A percentile compares a stretch with the other conserved stretches of the same genome.
Evolutionary conservation across 2,329 filamentous ascomycete species (phyloP).

Genomic region (Calonectria multiphialidica): DNA sequence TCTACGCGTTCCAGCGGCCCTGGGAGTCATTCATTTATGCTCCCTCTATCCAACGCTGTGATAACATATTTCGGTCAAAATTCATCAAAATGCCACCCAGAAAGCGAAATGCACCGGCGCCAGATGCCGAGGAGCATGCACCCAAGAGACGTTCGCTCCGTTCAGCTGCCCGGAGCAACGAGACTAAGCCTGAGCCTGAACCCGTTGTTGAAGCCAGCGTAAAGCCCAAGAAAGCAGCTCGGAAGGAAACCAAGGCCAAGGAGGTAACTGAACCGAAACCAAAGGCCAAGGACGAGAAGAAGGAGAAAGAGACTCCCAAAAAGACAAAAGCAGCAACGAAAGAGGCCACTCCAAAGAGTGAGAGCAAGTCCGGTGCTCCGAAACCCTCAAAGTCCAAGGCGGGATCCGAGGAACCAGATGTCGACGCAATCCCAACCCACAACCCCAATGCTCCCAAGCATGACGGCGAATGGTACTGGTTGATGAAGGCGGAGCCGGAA

Average conservation of each 20-base stretch:
- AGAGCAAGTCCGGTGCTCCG: background rate
- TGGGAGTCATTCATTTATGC: background rate
- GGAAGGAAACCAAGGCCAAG: background rate
- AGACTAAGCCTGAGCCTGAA: background rate
- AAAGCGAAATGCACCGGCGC: conserved; percentile 25
- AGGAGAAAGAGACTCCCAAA: background rate
- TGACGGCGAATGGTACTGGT: conserved; percentile 72
- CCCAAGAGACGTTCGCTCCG: conserved; percentile 36
- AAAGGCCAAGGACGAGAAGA: background rate
- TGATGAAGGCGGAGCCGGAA: conserved; percentile 91
- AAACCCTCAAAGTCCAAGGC: background rate
- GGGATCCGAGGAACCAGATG: conserved; percentile 45
- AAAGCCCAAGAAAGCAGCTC: background rate
- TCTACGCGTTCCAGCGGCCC: conserved; percentile 19
- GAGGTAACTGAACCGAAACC: background rate
- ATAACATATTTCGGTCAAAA: background rate
- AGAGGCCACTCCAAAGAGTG: background rate
- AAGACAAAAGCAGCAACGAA: background rate
- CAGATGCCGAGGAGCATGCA: background rate
- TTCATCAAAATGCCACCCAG: conserved; percentile 31
- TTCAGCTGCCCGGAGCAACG: conserved; percentile 23
- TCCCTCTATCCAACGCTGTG: background rate
- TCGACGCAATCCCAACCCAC: conserved; percentile 49
- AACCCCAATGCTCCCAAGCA: conserved; percentile 55
- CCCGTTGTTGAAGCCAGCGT: background rate